Percentiles rank a stretch among this genome's conserved stretches.
Conservation (phyloP, 1,284 basidiomycete species). For the Naganishia sp. region DNA sequence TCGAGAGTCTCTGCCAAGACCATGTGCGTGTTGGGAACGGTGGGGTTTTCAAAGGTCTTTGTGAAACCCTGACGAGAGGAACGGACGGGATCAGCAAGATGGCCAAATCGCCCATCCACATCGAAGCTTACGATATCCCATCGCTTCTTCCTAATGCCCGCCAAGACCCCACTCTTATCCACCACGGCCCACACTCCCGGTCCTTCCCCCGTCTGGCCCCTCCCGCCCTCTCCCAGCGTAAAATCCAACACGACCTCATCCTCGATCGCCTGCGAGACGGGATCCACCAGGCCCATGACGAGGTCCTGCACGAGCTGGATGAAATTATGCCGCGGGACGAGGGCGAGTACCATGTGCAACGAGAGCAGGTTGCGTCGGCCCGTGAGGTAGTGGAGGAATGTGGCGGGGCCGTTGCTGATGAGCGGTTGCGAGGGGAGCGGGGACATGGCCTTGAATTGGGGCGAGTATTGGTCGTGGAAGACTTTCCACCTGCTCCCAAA, state of each 20-base stretch:
- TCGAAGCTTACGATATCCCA: conserved; percentile 75
- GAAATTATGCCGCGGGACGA: conserved; percentile 79
- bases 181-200: conserved; percentile 81
- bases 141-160: conserved; percentile 66
- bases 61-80: conserved; percentile 46
- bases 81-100: background rate
- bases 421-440: conserved; percentile 56
- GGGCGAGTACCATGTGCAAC: conserved; percentile 73
- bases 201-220: conserved; percentile 53
- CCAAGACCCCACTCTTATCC: conserved; percentile 69
- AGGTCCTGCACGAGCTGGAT: conserved; percentile 66
- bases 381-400: conserved; percentile 78
- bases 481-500: conserved; percentile 48
- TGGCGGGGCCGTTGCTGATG: conserved; percentile 69
- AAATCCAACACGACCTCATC: conserved; percentile 76
- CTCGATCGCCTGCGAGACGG: conserved; percentile 58
- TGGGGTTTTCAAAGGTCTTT: conserved; percentile 43
- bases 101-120: background rate
- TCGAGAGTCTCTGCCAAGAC: conserved; percentile 75
- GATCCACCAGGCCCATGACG: conserved; percentile 66
- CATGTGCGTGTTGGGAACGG: conserved; percentile 58
- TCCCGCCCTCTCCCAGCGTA: conserved; percentile 63
- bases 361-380: conserved; percentile 73
- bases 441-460: conserved; percentile 59
- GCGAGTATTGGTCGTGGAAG: conserved; percentile 61